A percentile compares a stretch with the other conserved stretches of the same genome.
phyloP scores from a whole-genome alignment of 257 asterid species.

The Paulownia fortunei region DNA sequence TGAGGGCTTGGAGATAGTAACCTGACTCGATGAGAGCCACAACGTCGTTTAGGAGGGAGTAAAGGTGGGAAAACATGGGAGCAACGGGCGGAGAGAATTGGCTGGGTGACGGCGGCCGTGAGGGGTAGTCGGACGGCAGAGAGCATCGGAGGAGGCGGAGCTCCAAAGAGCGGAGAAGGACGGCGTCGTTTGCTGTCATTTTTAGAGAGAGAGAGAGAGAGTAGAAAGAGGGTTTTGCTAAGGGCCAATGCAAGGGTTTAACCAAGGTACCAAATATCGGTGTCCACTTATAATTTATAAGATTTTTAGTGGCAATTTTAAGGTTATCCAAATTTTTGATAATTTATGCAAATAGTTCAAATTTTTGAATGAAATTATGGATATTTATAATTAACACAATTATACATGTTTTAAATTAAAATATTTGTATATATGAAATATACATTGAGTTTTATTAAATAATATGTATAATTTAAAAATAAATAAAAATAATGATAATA shows the following conservation, averaged over 20 bases:
- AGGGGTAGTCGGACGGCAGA: conserved; percentile 50
- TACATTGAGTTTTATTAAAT: too few relatives aligned
- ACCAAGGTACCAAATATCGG: neutral
- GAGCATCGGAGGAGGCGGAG: conserved; percentile 94
- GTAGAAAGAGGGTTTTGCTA: conserved; percentile 22
- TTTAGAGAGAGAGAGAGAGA: neutral
- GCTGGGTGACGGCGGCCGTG: conserved; percentile 23
- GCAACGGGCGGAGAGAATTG: conserved; percentile 39
- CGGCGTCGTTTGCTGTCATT: conserved; percentile 46
- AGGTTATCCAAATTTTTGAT: too few relatives aligned
- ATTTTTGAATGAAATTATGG: too few relatives aligned
- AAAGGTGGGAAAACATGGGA: conserved; percentile 37
- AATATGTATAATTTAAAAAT: too few relatives aligned
- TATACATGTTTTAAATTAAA: too few relatives aligned
- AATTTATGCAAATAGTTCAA: too few relatives aligned
- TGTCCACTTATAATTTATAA: too few relatives aligned
- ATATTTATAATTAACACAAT: too few relatives aligned
- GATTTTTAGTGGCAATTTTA: too few relatives aligned
- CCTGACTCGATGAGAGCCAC: conserved; percentile 76
- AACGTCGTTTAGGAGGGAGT: conserved; percentile 47
- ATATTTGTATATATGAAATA: too few relatives aligned
- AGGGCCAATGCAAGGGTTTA: conserved; percentile 14
- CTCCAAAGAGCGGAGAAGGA: conserved; percentile 65
- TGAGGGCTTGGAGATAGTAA: conserved; percentile 58
- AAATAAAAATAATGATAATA: too few relatives aligned